Percentiles rank a stretch among this genome's conserved stretches.
phyloP scores from a whole-genome alignment of 768 basidiomycete genomes.

The Pseudohyphozyma bogoriensis region DNA sequence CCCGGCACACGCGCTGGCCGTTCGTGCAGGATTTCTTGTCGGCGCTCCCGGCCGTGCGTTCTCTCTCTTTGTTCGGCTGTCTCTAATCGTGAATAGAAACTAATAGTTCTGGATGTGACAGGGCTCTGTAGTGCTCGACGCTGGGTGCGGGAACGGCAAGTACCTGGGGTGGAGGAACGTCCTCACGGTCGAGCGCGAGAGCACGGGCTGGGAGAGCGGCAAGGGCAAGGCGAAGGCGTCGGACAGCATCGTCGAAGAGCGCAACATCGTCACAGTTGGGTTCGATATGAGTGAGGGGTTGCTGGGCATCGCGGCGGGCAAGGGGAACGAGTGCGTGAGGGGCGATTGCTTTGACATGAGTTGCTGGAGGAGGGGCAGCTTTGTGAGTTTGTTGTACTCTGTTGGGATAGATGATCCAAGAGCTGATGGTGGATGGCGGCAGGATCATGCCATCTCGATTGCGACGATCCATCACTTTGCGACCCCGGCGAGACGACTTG shows the following conservation, averaged over 20 bases:
- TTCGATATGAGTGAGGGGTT: constrained; percentile 24
- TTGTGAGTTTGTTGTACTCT: constrained; percentile 50
- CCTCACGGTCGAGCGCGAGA: neutral
- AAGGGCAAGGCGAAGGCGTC: constrained; percentile 8
- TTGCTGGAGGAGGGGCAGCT: constrained; percentile 65
- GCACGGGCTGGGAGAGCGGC: constrained; percentile 15
- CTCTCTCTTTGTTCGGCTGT: neutral
- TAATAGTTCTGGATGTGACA: constrained; percentile 60
- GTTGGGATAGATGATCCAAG: neutral
- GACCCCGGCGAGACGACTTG: constrained; percentile 59
- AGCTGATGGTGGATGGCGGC: neutral
- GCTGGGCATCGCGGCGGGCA: constrained; percentile 35
- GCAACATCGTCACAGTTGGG: neutral
- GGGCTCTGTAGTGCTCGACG: constrained; percentile 81
- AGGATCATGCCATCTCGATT: constrained; percentile 96
- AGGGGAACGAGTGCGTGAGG: constrained; percentile 59
- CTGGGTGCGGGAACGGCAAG: constrained; percentile 95
- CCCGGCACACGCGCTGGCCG: constrained; percentile 53
- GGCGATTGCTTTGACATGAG: constrained; percentile 63
- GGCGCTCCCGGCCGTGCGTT: neutral
- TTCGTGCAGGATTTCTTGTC: constrained; percentile 9
- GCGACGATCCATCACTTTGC: constrained; percentile 95
- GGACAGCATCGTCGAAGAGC: neutral
- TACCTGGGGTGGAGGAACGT: constrained; percentile 50
- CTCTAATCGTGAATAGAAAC: too few species aligned